Percentiles rank a stretch among this genome's conserved stretches.
Evolutionary conservation across 2,329 filamentous ascomycete species (phyloP).

Genomic region (Clonostachys sp.): DNA sequence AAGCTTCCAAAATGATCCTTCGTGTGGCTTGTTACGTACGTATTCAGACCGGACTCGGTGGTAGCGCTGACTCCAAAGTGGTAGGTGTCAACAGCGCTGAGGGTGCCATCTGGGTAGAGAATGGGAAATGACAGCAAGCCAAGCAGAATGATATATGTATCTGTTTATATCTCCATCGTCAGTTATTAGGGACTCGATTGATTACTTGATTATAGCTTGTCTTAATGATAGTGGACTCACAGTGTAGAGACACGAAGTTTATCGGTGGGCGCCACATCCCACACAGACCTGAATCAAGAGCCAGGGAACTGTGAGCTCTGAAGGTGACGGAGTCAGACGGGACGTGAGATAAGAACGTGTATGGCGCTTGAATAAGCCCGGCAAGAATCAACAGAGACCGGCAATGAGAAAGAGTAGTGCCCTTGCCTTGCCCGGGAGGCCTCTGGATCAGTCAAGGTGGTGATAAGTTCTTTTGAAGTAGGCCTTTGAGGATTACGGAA

Average conservation of each 20-base stretch:
- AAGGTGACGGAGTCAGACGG: too few species aligned
- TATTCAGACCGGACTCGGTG: slow-evolving; percentile 46
- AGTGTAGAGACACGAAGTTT: slow-evolving; percentile 7
- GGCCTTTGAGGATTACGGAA: too few species aligned
- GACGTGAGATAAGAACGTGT: too few species aligned
- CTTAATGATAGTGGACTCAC: slow-evolving; percentile 1
- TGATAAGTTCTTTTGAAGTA: too few species aligned
- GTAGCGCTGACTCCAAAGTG: slow-evolving; percentile 43
- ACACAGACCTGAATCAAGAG: too few species aligned
- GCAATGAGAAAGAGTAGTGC: too few species aligned
- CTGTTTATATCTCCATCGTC: neutral
- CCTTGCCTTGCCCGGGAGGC: too few species aligned
- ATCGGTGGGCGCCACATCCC: slow-evolving; percentile 6
- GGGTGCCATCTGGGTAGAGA: slow-evolving; percentile 3
- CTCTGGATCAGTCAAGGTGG: too few species aligned
- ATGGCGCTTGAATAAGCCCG: too few species aligned
- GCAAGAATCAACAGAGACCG: too few species aligned
- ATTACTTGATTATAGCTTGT: neutral
- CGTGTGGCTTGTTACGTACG: slow-evolving; percentile 22
- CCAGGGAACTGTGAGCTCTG: too few species aligned
- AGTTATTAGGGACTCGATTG: neutral
- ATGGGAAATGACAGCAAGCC: slow-evolving; percentile 2
- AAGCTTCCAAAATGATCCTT: neutral
- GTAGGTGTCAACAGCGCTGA: slow-evolving; percentile 36
- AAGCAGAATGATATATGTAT: slow-evolving; percentile 6